Conservation (phyloP, 2,329 filamentous ascomycete species). For the Diaporthe citri region DNA sequence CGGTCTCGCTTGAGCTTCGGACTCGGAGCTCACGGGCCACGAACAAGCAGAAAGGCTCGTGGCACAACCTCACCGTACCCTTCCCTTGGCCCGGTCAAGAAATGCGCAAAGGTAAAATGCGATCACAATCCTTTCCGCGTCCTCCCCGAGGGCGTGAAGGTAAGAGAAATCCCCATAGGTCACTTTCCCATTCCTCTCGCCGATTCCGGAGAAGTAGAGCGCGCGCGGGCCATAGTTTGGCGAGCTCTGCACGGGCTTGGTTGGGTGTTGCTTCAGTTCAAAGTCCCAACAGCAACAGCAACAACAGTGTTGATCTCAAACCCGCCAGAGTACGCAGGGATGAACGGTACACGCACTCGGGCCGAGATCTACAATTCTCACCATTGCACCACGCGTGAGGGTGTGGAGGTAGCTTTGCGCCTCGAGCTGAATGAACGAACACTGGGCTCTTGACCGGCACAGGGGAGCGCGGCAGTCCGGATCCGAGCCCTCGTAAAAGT, state of each 20-base stretch:
- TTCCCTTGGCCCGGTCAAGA: not conserved
- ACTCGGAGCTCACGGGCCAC: not conserved
- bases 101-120: not conserved
- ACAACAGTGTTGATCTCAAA: not conserved
- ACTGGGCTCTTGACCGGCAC: not conserved
- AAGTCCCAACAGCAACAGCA: not conserved
- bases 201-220: not conserved
- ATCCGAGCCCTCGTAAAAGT: constrained; percentile 1
- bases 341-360: constrained; percentile 11
- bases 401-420: constrained; percentile 13
- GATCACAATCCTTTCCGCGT: not conserved
- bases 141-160: no score
- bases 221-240: not conserved
- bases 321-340: not conserved
- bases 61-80: not conserved
- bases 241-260: not conserved
- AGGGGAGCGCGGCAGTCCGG: not conserved
- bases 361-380: not conserved
- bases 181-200: not conserved
- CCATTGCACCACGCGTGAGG: constrained; percentile 10
- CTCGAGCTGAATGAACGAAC: not conserved
- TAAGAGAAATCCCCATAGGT: not conserved
- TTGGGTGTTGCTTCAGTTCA: not conserved
- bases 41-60: not conserved
- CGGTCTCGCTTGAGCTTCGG: not conserved